Evolutionary conservation across 169 alveolate genomes (phyloP).

Genomic region (Cryptosporidium sp.): DNA sequence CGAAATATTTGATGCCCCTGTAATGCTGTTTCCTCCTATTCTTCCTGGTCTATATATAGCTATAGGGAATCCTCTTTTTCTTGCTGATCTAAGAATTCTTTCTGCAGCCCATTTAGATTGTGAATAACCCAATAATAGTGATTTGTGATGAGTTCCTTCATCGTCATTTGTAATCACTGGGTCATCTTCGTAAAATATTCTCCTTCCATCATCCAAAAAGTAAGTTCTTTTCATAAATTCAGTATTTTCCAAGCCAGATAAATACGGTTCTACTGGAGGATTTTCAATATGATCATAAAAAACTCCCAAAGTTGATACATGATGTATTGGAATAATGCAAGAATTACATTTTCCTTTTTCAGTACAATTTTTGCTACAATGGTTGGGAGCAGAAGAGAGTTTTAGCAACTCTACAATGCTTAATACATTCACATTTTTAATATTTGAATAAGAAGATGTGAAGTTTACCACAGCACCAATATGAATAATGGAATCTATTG

Average conservation of each 20-base stretch:
- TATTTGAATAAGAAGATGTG: conserved; percentile 58
- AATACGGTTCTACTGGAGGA: conserved; percentile 51
- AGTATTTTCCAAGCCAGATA: conserved; percentile 42
- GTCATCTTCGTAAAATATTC: conserved; percentile 73
- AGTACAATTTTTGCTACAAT: conserved; percentile 36
- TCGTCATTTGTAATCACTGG: conserved; percentile 53
- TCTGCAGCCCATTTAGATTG: conserved; percentile 76
- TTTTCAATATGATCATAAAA: conserved; percentile 73
- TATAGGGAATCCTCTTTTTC: conserved; percentile 51
- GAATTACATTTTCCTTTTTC: conserved; percentile 23
- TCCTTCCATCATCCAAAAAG: conserved; percentile 62
- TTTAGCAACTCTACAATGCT: conserved; percentile 34
- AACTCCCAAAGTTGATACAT: conserved; percentile 63
- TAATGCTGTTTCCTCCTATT: conserved; percentile 69
- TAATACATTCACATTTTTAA: conserved; percentile 35
- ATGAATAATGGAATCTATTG: conserved; percentile 54
- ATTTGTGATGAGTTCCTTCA: conserved; percentile 46
- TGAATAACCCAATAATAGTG: conserved; percentile 60
- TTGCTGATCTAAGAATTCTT: conserved; percentile 38
- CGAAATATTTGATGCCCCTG: conserved; percentile 64
- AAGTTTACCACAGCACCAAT: conserved; percentile 73
- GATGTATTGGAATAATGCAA: conserved; percentile 69
- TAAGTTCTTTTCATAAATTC: conserved; percentile 39
- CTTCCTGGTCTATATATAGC: conserved; percentile 70
- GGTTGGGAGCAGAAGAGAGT: conserved; percentile 15